Evolutionary conservation across 2,329 filamentous ascomycete genomes (phyloP).

Genomic region (Purpureocillium lavendulum): DNA sequence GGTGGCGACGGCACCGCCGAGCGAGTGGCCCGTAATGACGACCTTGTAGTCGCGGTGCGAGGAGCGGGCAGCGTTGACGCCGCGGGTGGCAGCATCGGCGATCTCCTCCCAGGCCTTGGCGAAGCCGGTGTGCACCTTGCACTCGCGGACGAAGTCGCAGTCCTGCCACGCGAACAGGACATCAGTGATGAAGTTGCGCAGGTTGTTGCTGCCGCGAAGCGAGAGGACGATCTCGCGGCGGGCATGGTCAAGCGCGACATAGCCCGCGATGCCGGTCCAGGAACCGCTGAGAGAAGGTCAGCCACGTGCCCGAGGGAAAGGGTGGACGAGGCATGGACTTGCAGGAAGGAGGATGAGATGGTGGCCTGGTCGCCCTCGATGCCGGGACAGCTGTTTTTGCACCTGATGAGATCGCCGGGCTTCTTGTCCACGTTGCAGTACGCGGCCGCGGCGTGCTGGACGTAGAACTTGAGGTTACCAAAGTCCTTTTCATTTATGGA

Average conservation of each 20-base stretch:
- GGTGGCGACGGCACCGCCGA: slow-evolving; percentile 57
- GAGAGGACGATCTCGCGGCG: slow-evolving; percentile 49
- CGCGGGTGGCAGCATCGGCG: slow-evolving; percentile 26
- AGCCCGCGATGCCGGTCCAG: slow-evolving; percentile 38
- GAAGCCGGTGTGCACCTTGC: slow-evolving; percentile 51
- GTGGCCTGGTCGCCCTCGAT: slow-evolving; percentile 34
- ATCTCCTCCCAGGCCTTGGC: slow-evolving; percentile 49
- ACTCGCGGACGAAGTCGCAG: slow-evolving; percentile 28
- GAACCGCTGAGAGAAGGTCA: slow-evolving; percentile 22
- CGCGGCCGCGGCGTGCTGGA: slow-evolving; percentile 41
- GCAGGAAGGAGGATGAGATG: slow-evolving; percentile 34
- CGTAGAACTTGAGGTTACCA: slow-evolving; percentile 35
- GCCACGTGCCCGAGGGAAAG: slow-evolving; percentile 1
- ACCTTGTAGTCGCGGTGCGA: slow-evolving; percentile 44
- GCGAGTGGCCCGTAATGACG: slow-evolving; percentile 58
- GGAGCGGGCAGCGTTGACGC: slow-evolving; percentile 32
- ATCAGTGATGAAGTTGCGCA: slow-evolving; percentile 56
- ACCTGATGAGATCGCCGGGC: slow-evolving; percentile 31
- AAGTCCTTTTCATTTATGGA: slow-evolving; percentile 23
- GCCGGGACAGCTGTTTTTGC: slow-evolving; percentile 33
- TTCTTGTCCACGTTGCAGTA: slow-evolving; percentile 42
- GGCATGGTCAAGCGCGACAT: slow-evolving; percentile 39
- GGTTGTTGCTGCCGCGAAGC: slow-evolving; percentile 48
- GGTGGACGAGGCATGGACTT: slow-evolving; percentile 8
- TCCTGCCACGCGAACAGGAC: slow-evolving; percentile 20